Conservation (phyloP, 192 early-diverging fungal species). For the Linderina pennispora region DNA sequence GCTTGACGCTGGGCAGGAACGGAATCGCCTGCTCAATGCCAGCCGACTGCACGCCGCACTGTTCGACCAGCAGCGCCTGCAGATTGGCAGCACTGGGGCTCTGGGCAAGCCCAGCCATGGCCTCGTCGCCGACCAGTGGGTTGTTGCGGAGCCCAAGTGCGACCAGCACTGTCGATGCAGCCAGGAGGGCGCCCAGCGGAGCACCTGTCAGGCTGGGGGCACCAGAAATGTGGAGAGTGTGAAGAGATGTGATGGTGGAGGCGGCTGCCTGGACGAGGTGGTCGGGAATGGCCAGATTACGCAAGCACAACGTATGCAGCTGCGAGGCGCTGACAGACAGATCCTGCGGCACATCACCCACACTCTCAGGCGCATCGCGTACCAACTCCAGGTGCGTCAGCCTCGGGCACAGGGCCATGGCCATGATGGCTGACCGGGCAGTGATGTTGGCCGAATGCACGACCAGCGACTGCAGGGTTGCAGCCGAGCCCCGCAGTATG, state of each 20-base stretch:
- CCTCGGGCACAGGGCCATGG: conserved; percentile 1
- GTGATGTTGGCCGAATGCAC: conserved; percentile 25
- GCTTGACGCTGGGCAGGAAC: conserved; percentile 15
- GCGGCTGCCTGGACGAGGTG: conserved; percentile 12
- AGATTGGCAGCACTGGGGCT: conserved; percentile 20
- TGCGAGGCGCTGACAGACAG: conserved; percentile 11
- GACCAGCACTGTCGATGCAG: conserved; percentile 11
- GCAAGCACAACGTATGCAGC: conserved; percentile 18
- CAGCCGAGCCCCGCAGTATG: conserved; percentile 8
- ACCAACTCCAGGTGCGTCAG: conserved; percentile 30
- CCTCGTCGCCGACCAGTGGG: conserved; percentile 13
- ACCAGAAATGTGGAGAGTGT: conserved; percentile 25
- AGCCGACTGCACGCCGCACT: conserved; percentile 38
- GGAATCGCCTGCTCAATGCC: conserved; percentile 25
- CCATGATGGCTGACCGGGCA: conserved; percentile 7
- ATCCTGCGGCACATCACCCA: neutral
- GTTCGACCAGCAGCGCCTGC: conserved; percentile 16
- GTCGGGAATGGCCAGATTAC: conserved; percentile 22
- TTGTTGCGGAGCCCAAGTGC: conserved; percentile 26
- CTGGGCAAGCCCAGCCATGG: conserved; percentile 12
- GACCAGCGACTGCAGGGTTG: conserved; percentile 27
- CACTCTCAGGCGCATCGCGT: conserved; percentile 13
- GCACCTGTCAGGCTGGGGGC: conserved; percentile 14
- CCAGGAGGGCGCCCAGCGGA: conserved; percentile 10
- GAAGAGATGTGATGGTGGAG: conserved; percentile 10